phyloP scores from a whole-genome alignment of 805 yeast species.

The Brettanomyces anomalus region DNA sequence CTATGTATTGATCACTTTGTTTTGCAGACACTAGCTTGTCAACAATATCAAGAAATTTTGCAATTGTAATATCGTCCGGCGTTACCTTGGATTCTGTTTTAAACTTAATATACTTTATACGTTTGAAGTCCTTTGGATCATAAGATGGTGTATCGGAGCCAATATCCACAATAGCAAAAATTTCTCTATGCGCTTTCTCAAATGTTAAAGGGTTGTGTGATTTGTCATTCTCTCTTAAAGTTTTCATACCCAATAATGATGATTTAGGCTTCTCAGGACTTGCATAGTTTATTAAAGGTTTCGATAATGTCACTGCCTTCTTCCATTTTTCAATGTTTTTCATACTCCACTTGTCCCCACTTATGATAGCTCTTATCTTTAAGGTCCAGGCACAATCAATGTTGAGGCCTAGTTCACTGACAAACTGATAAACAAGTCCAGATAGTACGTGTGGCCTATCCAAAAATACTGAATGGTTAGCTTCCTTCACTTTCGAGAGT shows the following conservation, averaged over 20 bases:
- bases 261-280: constrained; percentile 25
- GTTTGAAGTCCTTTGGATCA: constrained; percentile 45
- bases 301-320: constrained; percentile 41
- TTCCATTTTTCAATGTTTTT: constrained; percentile 72
- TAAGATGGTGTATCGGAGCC: constrained; percentile 67
- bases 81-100: constrained; percentile 74
- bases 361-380: constrained; percentile 48
- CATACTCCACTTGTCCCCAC: constrained; percentile 72
- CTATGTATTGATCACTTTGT: constrained; percentile 32
- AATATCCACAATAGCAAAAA: constrained; percentile 58
- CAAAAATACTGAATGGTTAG: constrained; percentile 59
- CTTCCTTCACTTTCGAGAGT: constrained; percentile 32
- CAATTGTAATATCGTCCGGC: constrained; percentile 53
- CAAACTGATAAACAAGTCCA: constrained; percentile 51
- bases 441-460: constrained; percentile 57
- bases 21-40: constrained; percentile 31
- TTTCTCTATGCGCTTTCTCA: constrained; percentile 41
- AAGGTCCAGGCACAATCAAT: constrained; percentile 68
- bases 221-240: constrained; percentile 54
- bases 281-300: constrained; percentile 27
- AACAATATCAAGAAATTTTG: constrained; percentile 44
- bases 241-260: constrained; percentile 64
- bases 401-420: constrained; percentile 38
- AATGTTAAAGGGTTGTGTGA: constrained; percentile 49
- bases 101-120: constrained; percentile 56